Evolutionary conservation across 2,329 filamentous ascomycete genomes (phyloP), one percentile per base, ranked within the genome.

Genomic region (Atkinsonella texensis): DNA sequence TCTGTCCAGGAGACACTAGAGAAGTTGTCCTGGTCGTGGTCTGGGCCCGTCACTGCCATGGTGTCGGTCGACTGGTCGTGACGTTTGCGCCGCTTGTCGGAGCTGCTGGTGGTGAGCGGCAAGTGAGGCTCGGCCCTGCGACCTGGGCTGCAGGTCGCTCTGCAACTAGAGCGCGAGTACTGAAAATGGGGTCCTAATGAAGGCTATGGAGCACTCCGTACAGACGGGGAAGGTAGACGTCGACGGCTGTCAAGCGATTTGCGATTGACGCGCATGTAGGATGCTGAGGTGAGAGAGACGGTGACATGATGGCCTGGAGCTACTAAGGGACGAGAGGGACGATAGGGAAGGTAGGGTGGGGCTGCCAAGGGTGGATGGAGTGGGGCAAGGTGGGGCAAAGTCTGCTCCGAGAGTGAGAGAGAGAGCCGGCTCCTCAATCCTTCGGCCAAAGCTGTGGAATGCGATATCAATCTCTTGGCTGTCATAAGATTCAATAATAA

Each of bases 1-100:
- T 84, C 81, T 64, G 80, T 83, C 88, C 88, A 94, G 53, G 85
- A 85, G 56, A 91, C 81, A 64, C 80, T 87, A 64, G 88, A 86
- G 68, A 93, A 93, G 69, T 86, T 84, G 68, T 87, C 84, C 62
- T 75, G 71, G 61, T 79, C 61, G 38, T 53, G 49, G 68, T 87
- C 83, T 62, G 76, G 70, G 61, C 77, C 74, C 57, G 74, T 71
- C 60, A 72, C 72, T 55, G 73, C 59, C 63, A 65, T 62, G 43
- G 41, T 28, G 35, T 38, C 17, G 48, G 28, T 46, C 35, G 17
- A 10, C 28, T 35, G 15, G 46, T n/a, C n/a, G 13, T 13, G 13
- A 35, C 40, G 40, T 42, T 2, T 42, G 15, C 11, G 40, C 11
- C 12, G 12, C n/a, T n/a, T 8, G 7, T 12, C 15, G 11, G 35